Base-by-base conservation (phyloP, 1,284 basidiomycete species). In the Trichosporon ovoides region DNA sequence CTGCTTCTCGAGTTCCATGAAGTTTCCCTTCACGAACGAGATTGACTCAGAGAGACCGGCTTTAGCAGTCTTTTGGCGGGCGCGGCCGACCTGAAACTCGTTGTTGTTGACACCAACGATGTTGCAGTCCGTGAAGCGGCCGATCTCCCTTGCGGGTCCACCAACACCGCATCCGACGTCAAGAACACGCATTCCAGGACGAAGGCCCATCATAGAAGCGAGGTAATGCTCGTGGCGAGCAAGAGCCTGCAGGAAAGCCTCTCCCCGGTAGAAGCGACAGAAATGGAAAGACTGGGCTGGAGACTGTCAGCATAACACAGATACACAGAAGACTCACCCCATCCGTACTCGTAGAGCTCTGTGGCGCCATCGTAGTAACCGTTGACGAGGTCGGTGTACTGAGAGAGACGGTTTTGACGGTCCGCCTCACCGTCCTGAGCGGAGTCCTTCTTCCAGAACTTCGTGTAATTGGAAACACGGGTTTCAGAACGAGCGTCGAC, bases 151-250 rank as follows among this genome's bases (percentile, higher is more conserved):
- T 3, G 95, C 95, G 33, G 95, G 95, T 0, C 96, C 95, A 62
- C 96, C 96, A 57, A 98, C 90, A 76, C 95, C 95, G 75, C 96
- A 98, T 1, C 95, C 95, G 60, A 98, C 94, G 74, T 99, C 95
- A 60, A 99, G 87, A 33, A 99, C 94, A 49, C 87, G 85, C 93
- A 96, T 96, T 40, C 91, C 90, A 7, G 91, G 87, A 60, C 85
- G 85, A 65, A 93, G 80, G 52, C 78, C 75, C 85, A 95, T 92
- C 73, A 90, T 84, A 7, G 86, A 80, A 12, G 94, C 87, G 63
- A 99, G 90, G 81, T 95, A 98, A 80, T 99, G 95, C 80, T 99
- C 95, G 75, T 98, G 95, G 55, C 96, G 88, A 16, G 95, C 94
- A 58, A 98, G 83, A 50, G 83, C 83, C 73, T 84, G 83, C 63